Conservation (phyloP, 1,139 yeast species). For the Taiozyma sp. region DNA sequence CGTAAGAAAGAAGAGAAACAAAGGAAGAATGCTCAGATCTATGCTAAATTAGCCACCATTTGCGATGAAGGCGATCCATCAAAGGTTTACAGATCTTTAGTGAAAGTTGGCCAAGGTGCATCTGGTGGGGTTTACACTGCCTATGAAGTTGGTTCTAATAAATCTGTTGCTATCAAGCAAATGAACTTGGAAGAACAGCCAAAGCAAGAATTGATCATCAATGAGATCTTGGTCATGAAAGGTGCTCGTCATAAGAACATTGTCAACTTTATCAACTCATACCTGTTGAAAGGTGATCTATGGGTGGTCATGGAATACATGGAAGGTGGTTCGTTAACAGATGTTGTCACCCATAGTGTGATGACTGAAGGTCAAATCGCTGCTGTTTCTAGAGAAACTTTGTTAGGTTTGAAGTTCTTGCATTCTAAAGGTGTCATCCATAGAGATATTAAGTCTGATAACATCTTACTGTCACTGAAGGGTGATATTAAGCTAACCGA, state of each 20-base stretch:
- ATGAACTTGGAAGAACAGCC: conserved; percentile 94
- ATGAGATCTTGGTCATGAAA: conserved; percentile 91
- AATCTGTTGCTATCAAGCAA: conserved; percentile 88
- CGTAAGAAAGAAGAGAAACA: conserved; percentile 74
- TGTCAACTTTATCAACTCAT: conserved; percentile 88
- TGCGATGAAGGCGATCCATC: conserved; percentile 91
- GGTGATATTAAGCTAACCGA: conserved; percentile 91
- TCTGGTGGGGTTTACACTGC: conserved; percentile 97
- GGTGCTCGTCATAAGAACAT: conserved; percentile 87
- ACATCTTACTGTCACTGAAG: conserved; percentile 70
- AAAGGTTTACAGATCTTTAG: conserved; percentile 55
- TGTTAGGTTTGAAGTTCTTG: conserved; percentile 77
- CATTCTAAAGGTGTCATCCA: conserved; percentile 95
- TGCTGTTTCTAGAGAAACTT: conserved; percentile 89
- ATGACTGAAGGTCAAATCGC: conserved; percentile 98
- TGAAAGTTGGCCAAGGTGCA: conserved; percentile 96
- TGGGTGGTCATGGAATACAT: conserved; percentile 99
- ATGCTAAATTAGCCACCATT: conserved; percentile 64
- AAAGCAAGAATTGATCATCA: conserved; percentile 88
- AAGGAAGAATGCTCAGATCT: conserved; percentile 60
- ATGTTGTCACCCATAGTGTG: conserved; percentile 89
- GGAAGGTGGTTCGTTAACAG: conserved; percentile 97
- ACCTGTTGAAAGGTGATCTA: conserved; percentile 62
- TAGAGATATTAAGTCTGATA: conserved; percentile 94
- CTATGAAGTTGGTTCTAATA: conserved; percentile 52